Base-by-base conservation (phyloP, 2,329 filamentous ascomycete genomes). In the Chrysosporium queenslandicum region DNA sequence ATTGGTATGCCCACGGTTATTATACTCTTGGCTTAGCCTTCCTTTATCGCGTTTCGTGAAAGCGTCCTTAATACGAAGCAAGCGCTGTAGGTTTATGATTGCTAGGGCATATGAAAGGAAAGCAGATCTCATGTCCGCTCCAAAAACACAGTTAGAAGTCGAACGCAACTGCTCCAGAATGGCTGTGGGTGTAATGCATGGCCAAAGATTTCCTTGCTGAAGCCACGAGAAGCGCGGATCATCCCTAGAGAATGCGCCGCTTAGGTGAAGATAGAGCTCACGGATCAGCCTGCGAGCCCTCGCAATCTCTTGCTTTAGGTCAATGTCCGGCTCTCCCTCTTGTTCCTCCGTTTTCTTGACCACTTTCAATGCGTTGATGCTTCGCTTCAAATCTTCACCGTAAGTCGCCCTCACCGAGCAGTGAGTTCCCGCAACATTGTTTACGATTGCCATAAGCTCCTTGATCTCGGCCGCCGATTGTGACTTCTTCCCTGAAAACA, bases 1-100 rank as follows among this genome's bases (percentile, higher is more conserved):
- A 29, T 80, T 77, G 0, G 58, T 61, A 58, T 85, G 81, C 0
- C 78, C 80, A 0, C 29, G 30, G 46, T 77, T 78, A 0, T 52
- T 51, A 9, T 63, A 58, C 54, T 82, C 78, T 4, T 77, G 25
- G 9, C 16, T 32, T 1, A 53, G 27, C 25, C 20, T 47, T 21
- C 21, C 30, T 11, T 75, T 71, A 55, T 82, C 79, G 1, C 74
- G 82, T 43, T 69, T 69, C 12, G 56, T 43, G 1, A 55, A 48
- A 0, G 71, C 68, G 50, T 71, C 66, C 29, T 66, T 56, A 1
- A 79, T 64, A 0, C 76, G 66, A 4, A 73, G 56, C 2, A 76
- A 58, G 3, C 68, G 68, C 55, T 78, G 76, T 2, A 74, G 54
- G 0, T 58, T 54, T 1, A 67, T 70, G 8, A 77, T 63, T 0